Evolutionary conservation across 1,139 yeast genomes (phyloP).

Genomic region (Hansenula sp.): DNA sequence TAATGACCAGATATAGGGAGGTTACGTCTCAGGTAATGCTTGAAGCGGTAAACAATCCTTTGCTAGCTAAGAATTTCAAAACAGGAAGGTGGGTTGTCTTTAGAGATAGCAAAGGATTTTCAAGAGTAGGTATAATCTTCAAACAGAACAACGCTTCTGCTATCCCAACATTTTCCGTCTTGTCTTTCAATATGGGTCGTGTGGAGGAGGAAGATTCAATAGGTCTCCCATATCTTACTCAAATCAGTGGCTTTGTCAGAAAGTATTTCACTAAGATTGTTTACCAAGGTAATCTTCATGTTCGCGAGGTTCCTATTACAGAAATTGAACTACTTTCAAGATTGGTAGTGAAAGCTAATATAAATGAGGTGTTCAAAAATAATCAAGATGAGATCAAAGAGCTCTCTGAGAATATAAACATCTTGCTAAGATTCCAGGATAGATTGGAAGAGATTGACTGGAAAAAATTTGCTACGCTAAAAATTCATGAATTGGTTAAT

Average conservation of each 20-base stretch:
- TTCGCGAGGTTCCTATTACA: conserved; percentile 40
- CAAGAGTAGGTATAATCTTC: conserved; percentile 53
- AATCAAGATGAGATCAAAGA: conserved; percentile 38
- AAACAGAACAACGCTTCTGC: conserved; percentile 31
- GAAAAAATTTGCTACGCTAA: conserved; percentile 42
- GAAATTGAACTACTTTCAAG: conserved; percentile 49
- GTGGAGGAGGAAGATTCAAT: conserved; percentile 26
- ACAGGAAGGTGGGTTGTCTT: conserved; percentile 62
- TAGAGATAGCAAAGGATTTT: conserved; percentile 39
- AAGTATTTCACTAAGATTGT: conserved; percentile 29
- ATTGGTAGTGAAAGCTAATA: conserved; percentile 37
- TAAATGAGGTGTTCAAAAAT: conserved; percentile 42
- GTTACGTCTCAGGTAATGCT: conserved; percentile 41
- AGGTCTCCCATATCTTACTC: conserved; percentile 54
- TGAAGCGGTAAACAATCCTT: conserved; percentile 44
- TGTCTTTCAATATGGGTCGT: conserved; percentile 44
- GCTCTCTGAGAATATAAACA: conserved; percentile 38
- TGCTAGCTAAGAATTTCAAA: conserved; percentile 43
- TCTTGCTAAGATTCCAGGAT: conserved; percentile 38
- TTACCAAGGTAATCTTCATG: conserved; percentile 33
- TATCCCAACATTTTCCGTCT: conserved; percentile 30
- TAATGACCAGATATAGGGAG: conserved; percentile 40
- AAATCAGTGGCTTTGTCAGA: conserved; percentile 27
- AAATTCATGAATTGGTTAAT: conserved; percentile 46
- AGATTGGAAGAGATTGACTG: conserved; percentile 45